Percentiles rank a stretch among this genome's conserved stretches.
Evolutionary conservation across 1,139 yeast species (phyloP).

Genomic region (Tardiomyces depauwii): DNA sequence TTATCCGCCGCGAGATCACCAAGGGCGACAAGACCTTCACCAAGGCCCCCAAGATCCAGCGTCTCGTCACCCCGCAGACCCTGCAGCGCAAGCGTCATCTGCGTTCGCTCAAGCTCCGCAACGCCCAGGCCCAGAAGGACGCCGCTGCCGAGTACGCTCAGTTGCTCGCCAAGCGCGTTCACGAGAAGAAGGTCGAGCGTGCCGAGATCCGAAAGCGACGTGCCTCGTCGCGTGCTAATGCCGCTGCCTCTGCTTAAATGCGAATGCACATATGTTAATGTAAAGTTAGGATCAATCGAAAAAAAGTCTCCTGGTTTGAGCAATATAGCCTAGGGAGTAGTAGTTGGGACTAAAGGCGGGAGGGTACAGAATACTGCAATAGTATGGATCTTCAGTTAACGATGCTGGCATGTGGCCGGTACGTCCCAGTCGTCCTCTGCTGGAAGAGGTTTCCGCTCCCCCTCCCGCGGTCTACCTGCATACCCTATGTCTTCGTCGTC

Average conservation of each 20-base stretch:
- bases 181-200: slow-evolving; percentile 95
- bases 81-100: slow-evolving; percentile 99
- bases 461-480: no score
- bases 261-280: background rate
- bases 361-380: no score
- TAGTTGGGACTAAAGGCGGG: no score
- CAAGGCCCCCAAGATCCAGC: slow-evolving; percentile 99
- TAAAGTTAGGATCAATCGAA: background rate
- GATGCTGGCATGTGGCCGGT: no score
- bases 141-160: slow-evolving; percentile 99
- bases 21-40: slow-evolving; percentile 99
- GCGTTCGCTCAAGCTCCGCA: slow-evolving; percentile 85
- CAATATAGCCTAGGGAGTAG: no score
- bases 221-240: slow-evolving; percentile 57
- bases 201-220: slow-evolving; percentile 99
- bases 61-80: slow-evolving; percentile 98
- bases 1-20: slow-evolving; percentile 95
- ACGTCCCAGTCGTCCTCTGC: no score
- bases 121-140: slow-evolving; percentile 98
- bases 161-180: slow-evolving; percentile 95
- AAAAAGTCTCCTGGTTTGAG: background rate
- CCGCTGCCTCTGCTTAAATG: slow-evolving; percentile 27
- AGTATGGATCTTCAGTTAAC: no score
- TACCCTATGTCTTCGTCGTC: no score
- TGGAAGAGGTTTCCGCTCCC: no score